A percentile compares a stretch with the other conserved stretches of the same genome.
phyloP scores from a whole-genome alignment of 73 alveolate genomes.

The Vitrella brassicaformis region DNA sequence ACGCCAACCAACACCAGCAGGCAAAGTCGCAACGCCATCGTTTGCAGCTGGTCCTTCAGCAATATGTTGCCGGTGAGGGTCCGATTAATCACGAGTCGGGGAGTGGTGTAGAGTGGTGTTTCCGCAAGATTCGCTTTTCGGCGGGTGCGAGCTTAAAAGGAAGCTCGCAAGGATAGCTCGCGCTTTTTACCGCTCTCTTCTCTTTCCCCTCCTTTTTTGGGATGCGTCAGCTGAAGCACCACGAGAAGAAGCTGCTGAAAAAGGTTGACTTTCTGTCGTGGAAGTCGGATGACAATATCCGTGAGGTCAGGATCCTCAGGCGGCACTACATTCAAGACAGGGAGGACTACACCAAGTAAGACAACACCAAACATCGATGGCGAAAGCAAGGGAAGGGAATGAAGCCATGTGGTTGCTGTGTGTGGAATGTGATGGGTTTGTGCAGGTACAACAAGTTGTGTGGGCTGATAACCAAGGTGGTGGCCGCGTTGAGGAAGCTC shows the following conservation, averaged over 20 bases:
- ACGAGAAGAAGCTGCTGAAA: slow-evolving; percentile 92
- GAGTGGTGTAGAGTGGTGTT: no score
- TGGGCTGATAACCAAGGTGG: slow-evolving; percentile 73
- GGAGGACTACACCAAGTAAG: slow-evolving; percentile 81
- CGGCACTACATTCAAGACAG: slow-evolving; percentile 87
- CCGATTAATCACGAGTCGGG: no score
- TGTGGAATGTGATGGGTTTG: not conserved
- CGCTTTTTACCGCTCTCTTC: no score
- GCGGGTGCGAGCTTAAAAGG: no score
- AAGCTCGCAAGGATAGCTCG: no score
- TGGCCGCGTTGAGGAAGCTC: slow-evolving; percentile 73
- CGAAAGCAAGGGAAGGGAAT: not conserved
- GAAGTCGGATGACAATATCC: slow-evolving; percentile 78
- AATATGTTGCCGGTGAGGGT: no score
- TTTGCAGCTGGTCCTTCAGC: no score
- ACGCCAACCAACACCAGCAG: no score
- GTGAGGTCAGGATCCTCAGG: slow-evolving; percentile 78
- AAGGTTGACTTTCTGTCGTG: slow-evolving; percentile 89
- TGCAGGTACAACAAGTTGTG: slow-evolving; percentile 77
- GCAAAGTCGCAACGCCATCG: no score
- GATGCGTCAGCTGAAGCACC: slow-evolving; percentile 97
- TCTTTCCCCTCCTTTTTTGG: no score
- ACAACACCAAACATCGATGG: not conserved
- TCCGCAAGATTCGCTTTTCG: no score
- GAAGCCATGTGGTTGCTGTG: not conserved